Conservation (phyloP, 2,329 filamentous ascomycete species). For the Arthrinium puccinioides region DNA sequence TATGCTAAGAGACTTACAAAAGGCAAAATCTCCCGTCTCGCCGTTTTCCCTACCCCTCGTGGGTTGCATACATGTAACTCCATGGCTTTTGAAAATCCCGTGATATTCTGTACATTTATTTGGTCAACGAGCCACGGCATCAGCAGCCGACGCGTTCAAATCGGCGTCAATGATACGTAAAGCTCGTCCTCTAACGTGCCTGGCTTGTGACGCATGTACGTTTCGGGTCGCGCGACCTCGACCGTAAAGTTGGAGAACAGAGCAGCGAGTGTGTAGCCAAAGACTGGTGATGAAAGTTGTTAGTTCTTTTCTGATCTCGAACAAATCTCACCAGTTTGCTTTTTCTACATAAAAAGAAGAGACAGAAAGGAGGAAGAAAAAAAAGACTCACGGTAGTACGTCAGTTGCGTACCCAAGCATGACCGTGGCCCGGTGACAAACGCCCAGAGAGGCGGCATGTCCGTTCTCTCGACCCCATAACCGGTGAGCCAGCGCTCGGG, state of each 20-base stretch:
- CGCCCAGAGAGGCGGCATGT: background rate
- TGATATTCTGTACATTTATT: too few relatives aligned
- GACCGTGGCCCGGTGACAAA: conserved; percentile 4
- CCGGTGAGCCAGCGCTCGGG: conserved; percentile 5
- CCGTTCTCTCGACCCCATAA: background rate
- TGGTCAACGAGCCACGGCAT: too few relatives aligned
- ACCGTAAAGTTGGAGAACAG: background rate
- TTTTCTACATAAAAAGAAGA: too few relatives aligned
- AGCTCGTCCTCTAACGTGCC: background rate
- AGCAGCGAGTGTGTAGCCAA: background rate
- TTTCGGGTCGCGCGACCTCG: background rate
- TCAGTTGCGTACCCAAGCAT: conserved; percentile 1
- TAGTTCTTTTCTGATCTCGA: background rate
- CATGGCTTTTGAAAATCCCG: too few relatives aligned
- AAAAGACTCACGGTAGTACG: conserved; percentile 1
- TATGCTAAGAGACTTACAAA: too few relatives aligned
- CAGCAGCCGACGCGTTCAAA: too few relatives aligned
- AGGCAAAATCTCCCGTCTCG: too few relatives aligned
- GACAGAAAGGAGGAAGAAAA: too few relatives aligned
- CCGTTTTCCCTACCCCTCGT: too few relatives aligned
- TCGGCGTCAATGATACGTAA: too few relatives aligned
- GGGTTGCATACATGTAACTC: too few relatives aligned
- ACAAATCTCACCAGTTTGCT: too few relatives aligned
- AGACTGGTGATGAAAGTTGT: background rate
- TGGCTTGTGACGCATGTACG: background rate